Percentiles rank a stretch among this genome's conserved stretches.
phyloP scores from a whole-genome alignment of 2,329 filamentous ascomycete species.

The Microthyrium microscopicum region DNA sequence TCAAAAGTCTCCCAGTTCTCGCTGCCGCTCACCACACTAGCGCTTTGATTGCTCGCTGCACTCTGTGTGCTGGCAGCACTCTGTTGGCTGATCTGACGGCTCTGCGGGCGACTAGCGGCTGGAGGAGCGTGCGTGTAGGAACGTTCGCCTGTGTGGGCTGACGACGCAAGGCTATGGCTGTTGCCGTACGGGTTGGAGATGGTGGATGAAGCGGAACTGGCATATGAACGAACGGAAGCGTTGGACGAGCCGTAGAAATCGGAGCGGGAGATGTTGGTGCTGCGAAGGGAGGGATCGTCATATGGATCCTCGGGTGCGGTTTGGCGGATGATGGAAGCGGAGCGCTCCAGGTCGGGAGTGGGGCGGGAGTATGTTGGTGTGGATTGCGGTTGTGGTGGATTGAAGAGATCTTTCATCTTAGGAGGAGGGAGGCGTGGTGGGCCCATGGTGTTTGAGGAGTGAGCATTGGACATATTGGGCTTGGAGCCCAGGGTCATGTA shows the following conservation, averaged over 20 bases:
- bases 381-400: constrained; percentile 35
- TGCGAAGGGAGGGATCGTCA: constrained; percentile 52
- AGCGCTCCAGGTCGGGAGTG: constrained; percentile 27
- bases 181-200: neutral
- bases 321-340: constrained; percentile 41
- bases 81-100: constrained; percentile 54
- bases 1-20: constrained; percentile 99
- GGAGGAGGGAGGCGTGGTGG: constrained; percentile 46
- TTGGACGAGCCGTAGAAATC: constrained; percentile 17
- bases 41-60: neutral
- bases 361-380: constrained; percentile 7
- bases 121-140: constrained; percentile 6
- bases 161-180: too few relatives aligned
- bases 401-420: constrained; percentile 74
- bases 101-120: constrained; percentile 4
- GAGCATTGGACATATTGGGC: constrained; percentile 21
- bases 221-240: constrained; percentile 4
- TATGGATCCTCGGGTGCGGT: constrained; percentile 70
- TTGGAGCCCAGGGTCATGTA: constrained; percentile 22
- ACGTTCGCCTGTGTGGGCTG: neutral
- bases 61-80: constrained; percentile 24
- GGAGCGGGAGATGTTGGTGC: constrained; percentile 6
- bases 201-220: neutral
- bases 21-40: constrained; percentile 39
- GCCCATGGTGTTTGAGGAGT: constrained; percentile 23